Conservation (phyloP, 148 eudicot species). For the Drosera capensis region DNA sequence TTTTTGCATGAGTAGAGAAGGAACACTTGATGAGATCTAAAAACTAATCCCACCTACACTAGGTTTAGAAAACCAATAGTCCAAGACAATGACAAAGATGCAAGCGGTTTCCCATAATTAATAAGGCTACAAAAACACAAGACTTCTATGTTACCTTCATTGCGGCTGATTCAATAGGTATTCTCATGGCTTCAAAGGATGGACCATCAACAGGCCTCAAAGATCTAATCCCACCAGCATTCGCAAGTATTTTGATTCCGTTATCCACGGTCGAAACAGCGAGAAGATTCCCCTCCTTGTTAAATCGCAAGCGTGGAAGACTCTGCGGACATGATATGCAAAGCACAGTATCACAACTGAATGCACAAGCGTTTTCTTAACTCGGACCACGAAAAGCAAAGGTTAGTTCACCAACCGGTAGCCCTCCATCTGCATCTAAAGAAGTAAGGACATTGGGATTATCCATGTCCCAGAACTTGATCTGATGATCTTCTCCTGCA, state of each 20-base stretch:
- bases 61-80: too few species aligned
- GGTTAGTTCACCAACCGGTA: conserved; percentile 38
- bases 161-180: conserved; percentile 50
- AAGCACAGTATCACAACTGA: conserved; percentile 3
- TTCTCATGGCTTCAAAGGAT: conserved; percentile 57
- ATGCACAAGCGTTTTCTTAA: neutral
- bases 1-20: too few species aligned
- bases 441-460: conserved; percentile 32
- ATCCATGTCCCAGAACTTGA: conserved; percentile 96
- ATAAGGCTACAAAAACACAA: neutral
- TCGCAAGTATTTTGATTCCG: conserved; percentile 65
- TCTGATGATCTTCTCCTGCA: conserved; percentile 78
- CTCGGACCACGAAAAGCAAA: conserved; percentile 3
- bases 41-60: too few species aligned
- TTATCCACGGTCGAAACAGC: conserved; percentile 65
- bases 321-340: conserved; percentile 17
- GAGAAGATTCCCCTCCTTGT: conserved; percentile 81
- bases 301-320: conserved; percentile 76
- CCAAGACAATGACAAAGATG: too few species aligned
- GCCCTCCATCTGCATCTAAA: conserved; percentile 82
- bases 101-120: neutral
- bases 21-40: too few species aligned
- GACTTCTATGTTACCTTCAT: conserved; percentile 33
- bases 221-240: conserved; percentile 45
- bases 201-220: conserved; percentile 56